Base-by-base conservation (phyloP, 352 stramenopile species). In the Globisporangium viniferum region DNA sequence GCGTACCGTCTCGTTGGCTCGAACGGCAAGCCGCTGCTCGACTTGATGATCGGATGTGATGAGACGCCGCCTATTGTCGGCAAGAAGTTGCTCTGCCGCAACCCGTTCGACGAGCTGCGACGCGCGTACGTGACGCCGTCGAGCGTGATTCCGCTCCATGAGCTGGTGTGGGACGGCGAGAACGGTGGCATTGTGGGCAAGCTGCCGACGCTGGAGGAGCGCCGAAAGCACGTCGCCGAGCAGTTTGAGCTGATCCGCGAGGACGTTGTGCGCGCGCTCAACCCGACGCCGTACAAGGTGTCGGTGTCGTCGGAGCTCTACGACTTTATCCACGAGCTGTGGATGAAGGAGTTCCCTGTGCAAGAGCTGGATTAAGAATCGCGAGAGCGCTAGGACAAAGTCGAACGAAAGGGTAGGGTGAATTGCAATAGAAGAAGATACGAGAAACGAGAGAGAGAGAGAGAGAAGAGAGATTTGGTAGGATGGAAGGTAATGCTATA, bases 261-360 rank as follows among this genome's bases (percentile, higher is more conserved):
- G 55, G 96, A 99, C 70, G 86, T 98, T 22, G 86, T 99, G 61
- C 89, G 97, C 36, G 92, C 93, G 73, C 73, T 99, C 14, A 99
- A 99, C 79, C 96, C 98, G 36, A 98, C 95, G 49, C 93, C 92
- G 27, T 98, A 98, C 84, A 98, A 98, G 76, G 91, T 98, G 57
- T 99, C 74, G 36, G 88, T 95, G n/a, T 92, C 84, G 61, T 83
- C 79, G 57, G 81, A 90, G 31, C 73, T 94, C 72, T 95, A 93
- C 74, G 85, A 97, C 51, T 99, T 98, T 64, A 94, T 99, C 62
- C 98, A 99, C 77, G 79, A 98, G 65, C 80, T 99, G 44, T 99
- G 97, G 97, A 93, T 94, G 81, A 89, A 91, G 69, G 90, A 97
- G 73, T 94, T 90, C 74, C 89, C 88, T 1, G 89, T 96, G 29